Conservation (phyloP, 805 yeast genomes). For the Hanseniaspora lindneri region DNA sequence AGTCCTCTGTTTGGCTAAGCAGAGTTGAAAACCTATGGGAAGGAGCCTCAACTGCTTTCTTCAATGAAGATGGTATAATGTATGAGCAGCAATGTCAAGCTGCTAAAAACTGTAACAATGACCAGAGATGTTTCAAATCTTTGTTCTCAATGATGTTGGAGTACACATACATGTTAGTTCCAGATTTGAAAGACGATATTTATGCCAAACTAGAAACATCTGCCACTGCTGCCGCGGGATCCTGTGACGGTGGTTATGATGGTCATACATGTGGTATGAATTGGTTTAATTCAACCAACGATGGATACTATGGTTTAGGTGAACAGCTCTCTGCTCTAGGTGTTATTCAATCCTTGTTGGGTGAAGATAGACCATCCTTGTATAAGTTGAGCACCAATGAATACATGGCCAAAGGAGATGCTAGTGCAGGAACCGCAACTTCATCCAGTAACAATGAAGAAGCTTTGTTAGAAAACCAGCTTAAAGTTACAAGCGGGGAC, state of each 20-base stretch:
- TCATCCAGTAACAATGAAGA: slow-evolving; percentile 26
- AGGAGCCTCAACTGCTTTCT: slow-evolving; percentile 40
- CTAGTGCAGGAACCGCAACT: slow-evolving; percentile 38
- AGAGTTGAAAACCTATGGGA: slow-evolving; percentile 36
- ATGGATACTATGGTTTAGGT: slow-evolving; percentile 58
- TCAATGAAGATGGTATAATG: slow-evolving; percentile 39
- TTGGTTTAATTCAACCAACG: slow-evolving; percentile 52
- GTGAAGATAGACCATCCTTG: slow-evolving; percentile 39
- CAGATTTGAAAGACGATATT: slow-evolving; percentile 36
- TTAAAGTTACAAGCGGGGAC: slow-evolving; percentile 49
- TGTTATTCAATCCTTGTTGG: slow-evolving; percentile 40
- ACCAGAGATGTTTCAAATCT: slow-evolving; percentile 65
- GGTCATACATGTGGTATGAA: slow-evolving; percentile 63
- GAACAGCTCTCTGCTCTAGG: slow-evolving; percentile 70
- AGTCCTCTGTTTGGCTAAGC: slow-evolving; percentile 39
- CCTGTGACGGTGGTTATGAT: slow-evolving; percentile 66
- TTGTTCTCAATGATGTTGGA: slow-evolving; percentile 54
- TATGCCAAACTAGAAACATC: slow-evolving; percentile 34
- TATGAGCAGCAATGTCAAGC: slow-evolving; percentile 51
- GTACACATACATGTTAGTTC: slow-evolving; percentile 43
- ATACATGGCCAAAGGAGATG: slow-evolving; percentile 46
- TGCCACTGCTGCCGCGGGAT: slow-evolving; percentile 55
- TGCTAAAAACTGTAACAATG: slow-evolving; percentile 47
- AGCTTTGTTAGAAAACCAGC: slow-evolving; percentile 21
- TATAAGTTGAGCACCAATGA: slow-evolving; percentile 38